Base-by-base conservation (phyloP, 495 filamentous ascomycete species). In the Aspergillus mulundensis region DNA sequence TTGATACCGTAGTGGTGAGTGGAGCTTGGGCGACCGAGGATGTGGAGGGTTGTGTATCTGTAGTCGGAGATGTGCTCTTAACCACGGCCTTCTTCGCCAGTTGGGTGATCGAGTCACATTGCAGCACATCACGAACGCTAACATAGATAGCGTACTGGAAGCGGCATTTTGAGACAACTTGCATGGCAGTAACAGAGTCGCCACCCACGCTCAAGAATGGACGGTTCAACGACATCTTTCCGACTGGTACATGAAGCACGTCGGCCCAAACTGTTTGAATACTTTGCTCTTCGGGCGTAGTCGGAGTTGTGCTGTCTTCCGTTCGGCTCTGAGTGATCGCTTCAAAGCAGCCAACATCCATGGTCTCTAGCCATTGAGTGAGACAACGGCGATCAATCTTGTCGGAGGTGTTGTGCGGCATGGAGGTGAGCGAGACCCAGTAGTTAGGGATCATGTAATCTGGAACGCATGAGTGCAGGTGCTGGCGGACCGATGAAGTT, bases 131-230 rank as follows among this genome's bases (percentile, higher is more conserved):
- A 20, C 55, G 46, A 7, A 68, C 59, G 1, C 59, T 64, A 4
- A 64, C 42, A 20, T 45, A 25, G 15, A 67, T 56, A 8, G 60
- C 59, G 28, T 56, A 43, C 12, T 60, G 23, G 18, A 46, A 14
- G 18, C 62, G 60, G 47, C 61, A 61, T 20, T 54, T 56, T 3
- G 66, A 65, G 5, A 63, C 78, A 2, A 85, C 60, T 67, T 81
- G 79, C 78, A 86, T 86, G 7, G 83, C 81, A 10, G 73, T 71
- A 45, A 86, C 79, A 7, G 81, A 72, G 51, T 72, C 69, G 8
- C 69, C 69, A 16, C 69, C 69, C 3, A 70, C 56, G 0, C 54
- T 54, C 2, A 70, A 57, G 65, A 71, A 71, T 1, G 64, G 59
- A 14, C 48, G 43, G 19, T 59, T 56, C 10, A 59, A n/a, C 3